Base-by-base conservation (phyloP, 257 asterid genomes). In the Agastache rugosa region DNA sequence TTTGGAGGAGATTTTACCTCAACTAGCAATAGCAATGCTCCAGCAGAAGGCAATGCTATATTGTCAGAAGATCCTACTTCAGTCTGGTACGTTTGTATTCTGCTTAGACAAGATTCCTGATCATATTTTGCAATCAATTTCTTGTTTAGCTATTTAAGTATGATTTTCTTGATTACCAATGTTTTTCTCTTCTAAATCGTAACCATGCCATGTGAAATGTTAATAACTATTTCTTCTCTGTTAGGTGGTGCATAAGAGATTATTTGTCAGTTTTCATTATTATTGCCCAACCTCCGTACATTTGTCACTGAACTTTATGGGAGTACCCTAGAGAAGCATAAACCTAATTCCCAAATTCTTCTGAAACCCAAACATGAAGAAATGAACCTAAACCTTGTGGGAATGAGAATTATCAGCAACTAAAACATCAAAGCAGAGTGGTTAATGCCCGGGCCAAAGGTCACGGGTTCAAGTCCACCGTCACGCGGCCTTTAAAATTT, bases 1-100 rank as follows among this genome's bases (percentile, higher is more conserved):
- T 66, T 66, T 66, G 58, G 69, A 53, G 78, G 80, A 83, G 87
- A 84, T 62, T 78, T 85, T 19, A 74, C 80, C 55, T 72, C 85
- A 56, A 70, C 75, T 53, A 65, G 75, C 84, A 79, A 67, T 31
- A 78, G 50, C 70, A 63, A 61, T 69, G 78, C 74, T 80, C 73
- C 72, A 50, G 44, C 72, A 39, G 84, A 81, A 83, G 77, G 25
- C 73, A 64, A 79, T 76, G 60, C 63, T 71, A 47, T 35, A 23
- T 19, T 73, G 67, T 75, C 83, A 25, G 87, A 85, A 42, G 80
- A 54, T 80, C 81, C 79, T 82, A 69, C 86, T 58, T 73, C 86
- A 72, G 55, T 76, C 80, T 85, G 97, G 97, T 92, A 68, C 48
- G 79, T 41, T n/a, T 19, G 63, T 68, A 16, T 73, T 77, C 67